Conservation (phyloP, 202 grass and related monocot species). For the Carex sylvatica region DNA sequence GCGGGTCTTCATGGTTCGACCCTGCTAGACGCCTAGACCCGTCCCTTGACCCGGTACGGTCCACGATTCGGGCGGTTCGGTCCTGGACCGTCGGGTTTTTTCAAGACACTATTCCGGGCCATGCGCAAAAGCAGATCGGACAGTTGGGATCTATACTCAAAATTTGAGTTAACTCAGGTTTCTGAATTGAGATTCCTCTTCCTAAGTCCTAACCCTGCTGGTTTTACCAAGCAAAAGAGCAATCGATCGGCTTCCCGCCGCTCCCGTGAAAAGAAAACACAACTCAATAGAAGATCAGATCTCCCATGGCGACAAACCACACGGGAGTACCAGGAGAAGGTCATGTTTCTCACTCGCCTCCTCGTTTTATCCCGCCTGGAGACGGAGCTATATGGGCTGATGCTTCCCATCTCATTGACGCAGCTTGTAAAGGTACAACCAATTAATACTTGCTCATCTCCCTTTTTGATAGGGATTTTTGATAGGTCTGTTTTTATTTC, state of each 20-base stretch:
- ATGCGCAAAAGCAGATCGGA: too few relatives aligned
- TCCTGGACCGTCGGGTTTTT: too few relatives aligned
- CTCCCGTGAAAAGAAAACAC: not conserved
- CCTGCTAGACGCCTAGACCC: too few relatives aligned
- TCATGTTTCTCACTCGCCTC: constrained; percentile 29
- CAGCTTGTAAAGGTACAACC: constrained; percentile 70
- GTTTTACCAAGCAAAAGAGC: constrained; percentile 3
- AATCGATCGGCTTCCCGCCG: constrained; percentile 11
- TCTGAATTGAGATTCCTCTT: not conserved
- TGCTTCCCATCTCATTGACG: constrained; percentile 55
- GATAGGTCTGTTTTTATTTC: not conserved
- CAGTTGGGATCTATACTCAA: too few relatives aligned
- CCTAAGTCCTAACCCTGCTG: not conserved
- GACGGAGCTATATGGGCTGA: constrained; percentile 65
- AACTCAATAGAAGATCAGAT: constrained; percentile 15
- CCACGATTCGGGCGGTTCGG: too few relatives aligned
- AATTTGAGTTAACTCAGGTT: too few relatives aligned
- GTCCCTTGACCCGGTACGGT: too few relatives aligned
- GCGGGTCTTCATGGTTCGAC: too few relatives aligned
- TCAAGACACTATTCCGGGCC: too few relatives aligned
- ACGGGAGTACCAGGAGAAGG: not conserved
- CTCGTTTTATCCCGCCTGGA: constrained; percentile 36
- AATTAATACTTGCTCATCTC: not conserved
- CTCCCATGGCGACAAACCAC: constrained; percentile 29
- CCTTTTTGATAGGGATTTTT: not conserved